Evolutionary conservation across 345 rosid genomes (phyloP).

Genomic region (Lumnitzera littorea): DNA sequence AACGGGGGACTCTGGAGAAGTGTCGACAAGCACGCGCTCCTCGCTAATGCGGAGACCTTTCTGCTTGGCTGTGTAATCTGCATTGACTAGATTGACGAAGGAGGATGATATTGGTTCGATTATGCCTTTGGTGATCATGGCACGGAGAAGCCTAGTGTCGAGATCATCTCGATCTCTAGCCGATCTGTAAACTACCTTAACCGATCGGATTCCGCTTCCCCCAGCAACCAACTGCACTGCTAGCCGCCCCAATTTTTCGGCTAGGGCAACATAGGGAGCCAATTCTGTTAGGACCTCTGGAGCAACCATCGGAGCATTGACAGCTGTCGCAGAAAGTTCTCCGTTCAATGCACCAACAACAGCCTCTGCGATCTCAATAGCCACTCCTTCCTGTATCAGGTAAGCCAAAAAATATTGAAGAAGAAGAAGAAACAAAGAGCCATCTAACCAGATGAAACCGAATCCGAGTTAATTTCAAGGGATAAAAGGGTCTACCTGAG

Average conservation of each 20-base stretch:
- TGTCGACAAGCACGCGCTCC: conserved; percentile 47
- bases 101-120: conserved; percentile 72
- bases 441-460: too few species aligned
- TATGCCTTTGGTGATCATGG: conserved; percentile 83
- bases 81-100: conserved; percentile 68
- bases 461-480: not conserved
- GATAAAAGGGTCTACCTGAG: conserved; percentile 36
- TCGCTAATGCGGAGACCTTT: conserved; percentile 72
- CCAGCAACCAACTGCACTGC: conserved; percentile 76
- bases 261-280: conserved; percentile 58
- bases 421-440: not conserved
- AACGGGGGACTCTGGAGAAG: conserved; percentile 50
- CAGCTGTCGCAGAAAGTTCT: conserved; percentile 76
- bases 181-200: conserved; percentile 51
- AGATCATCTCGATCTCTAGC: conserved; percentile 62
- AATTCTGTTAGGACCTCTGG: conserved; percentile 47
- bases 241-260: conserved; percentile 71
- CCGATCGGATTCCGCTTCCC: conserved; percentile 55
- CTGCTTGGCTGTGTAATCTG: conserved; percentile 79
- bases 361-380: conserved; percentile 86
- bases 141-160: conserved; percentile 80
- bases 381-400: conserved; percentile 63
- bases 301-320: conserved; percentile 82
- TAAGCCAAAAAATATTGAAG: not conserved
- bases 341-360: conserved; percentile 74